Conservation (phyloP, 2,329 filamentous ascomycete genomes). For the Aureobasidium mangrovei region DNA sequence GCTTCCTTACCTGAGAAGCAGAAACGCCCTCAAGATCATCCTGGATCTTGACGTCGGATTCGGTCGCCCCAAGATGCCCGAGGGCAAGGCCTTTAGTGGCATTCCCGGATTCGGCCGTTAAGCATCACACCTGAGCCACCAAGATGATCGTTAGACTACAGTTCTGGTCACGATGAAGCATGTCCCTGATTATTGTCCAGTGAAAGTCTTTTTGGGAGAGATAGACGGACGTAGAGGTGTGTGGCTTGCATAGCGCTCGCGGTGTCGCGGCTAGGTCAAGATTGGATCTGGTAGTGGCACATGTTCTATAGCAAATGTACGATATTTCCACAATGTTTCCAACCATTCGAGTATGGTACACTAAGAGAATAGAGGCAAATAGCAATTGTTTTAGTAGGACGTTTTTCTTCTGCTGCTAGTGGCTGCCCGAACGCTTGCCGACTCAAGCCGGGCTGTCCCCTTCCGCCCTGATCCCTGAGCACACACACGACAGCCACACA, state of each 20-base stretch:
- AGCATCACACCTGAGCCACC: neutral
- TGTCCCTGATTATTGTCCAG: neutral
- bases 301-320: conserved; percentile 12
- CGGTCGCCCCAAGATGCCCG: conserved; percentile 53
- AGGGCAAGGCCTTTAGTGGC: conserved; percentile 13
- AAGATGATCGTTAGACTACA: neutral
- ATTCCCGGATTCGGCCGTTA: conserved; percentile 13
- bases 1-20: conserved; percentile 60
- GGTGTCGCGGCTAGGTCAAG: conserved; percentile 2
- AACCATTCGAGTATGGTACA: too few relatives aligned
- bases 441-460: neutral
- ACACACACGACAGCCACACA: too few relatives aligned
- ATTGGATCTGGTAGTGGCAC: conserved; percentile 1
- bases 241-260: conserved; percentile 1
- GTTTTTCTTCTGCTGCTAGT: too few relatives aligned
- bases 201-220: neutral
- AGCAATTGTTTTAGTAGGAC: neutral
- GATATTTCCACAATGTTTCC: neutral
- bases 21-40: conserved; percentile 92
- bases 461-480: neutral
- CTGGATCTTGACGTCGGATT: conserved; percentile 92
- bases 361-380: neutral
- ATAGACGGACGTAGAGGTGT: neutral
- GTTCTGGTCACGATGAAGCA: neutral
- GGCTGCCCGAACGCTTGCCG: neutral